These are phyloP conservation scores for Vicia faba DNA, from an alignment of 306 rosid species.

Conservation along the genomic window DNA sequence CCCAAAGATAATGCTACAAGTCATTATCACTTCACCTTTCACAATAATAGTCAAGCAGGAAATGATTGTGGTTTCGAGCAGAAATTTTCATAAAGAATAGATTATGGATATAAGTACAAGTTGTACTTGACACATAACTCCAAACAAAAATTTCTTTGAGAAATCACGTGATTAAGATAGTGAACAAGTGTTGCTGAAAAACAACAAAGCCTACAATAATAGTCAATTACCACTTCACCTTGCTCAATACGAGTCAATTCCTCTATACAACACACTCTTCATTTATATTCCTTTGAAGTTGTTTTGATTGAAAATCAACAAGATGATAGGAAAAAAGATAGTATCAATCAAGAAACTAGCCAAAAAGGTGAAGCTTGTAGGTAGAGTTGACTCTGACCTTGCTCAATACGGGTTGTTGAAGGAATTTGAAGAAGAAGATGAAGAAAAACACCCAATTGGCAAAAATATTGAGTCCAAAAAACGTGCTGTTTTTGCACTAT, in stretches of 20 bases:
- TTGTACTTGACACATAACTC: too few relatives aligned
- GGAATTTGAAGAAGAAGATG: slow-evolving; percentile 19
- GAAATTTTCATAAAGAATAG: too few relatives aligned
- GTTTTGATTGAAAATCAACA: not conserved
- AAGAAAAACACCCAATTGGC: slow-evolving; percentile 14
- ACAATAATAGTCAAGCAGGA: too few relatives aligned
- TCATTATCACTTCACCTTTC: slow-evolving; percentile 7
- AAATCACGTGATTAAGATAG: too few relatives aligned
- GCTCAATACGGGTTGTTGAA: slow-evolving; percentile 46
- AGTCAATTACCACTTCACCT: too few relatives aligned
- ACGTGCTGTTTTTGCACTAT: slow-evolving; percentile 62
- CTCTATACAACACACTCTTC: not conserved
- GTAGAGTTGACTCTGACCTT: slow-evolving; percentile 32
- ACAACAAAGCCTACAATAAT: too few relatives aligned
- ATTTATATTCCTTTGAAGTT: too few relatives aligned
- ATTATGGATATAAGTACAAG: too few relatives aligned
- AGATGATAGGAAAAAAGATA: slow-evolving; percentile 65
- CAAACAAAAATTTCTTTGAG: too few relatives aligned
- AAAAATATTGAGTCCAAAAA: slow-evolving; percentile 39
- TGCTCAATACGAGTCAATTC: not conserved
- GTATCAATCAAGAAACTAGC: slow-evolving; percentile 59
- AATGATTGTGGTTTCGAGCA: too few relatives aligned
- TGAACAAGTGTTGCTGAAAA: too few relatives aligned
- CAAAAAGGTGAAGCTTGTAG: slow-evolving; percentile 51
- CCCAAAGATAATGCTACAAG: not conserved